A percentile compares a stretch with the other conserved stretches of the same genome.
Conservation (phyloP, 108 stramenopile genomes). For the Pseudonitzschia multiseries region DNA sequence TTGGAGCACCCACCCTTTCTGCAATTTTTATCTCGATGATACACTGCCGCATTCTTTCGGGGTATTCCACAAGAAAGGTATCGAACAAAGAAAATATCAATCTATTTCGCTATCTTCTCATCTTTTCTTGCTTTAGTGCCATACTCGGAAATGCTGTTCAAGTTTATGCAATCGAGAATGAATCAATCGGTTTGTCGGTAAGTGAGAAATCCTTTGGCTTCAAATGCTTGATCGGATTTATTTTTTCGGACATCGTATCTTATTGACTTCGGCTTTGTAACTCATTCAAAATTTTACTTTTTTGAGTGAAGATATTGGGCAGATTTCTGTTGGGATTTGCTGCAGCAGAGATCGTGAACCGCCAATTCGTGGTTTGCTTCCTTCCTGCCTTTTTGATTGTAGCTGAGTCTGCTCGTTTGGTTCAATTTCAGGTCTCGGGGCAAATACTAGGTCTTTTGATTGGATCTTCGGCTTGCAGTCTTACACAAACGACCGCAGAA, state of each 20-base stretch:
- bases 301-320: slow-evolving; percentile 32
- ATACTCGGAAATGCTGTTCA: slow-evolving; percentile 65
- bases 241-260: no score
- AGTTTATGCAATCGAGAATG: slow-evolving; percentile 37
- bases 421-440: slow-evolving; percentile 54
- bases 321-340: slow-evolving; percentile 68
- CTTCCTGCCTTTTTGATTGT: slow-evolving; percentile 51
- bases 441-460: slow-evolving; percentile 58
- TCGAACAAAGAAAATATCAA: slow-evolving; percentile 35
- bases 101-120: slow-evolving; percentile 41
- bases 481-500: neutral
- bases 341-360: slow-evolving; percentile 59
- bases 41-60: slow-evolving; percentile 37
- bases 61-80: slow-evolving; percentile 14
- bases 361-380: slow-evolving; percentile 61
- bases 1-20: slow-evolving; percentile 64
- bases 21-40: slow-evolving; percentile 64
- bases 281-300: neutral
- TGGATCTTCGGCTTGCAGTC: slow-evolving; percentile 42
- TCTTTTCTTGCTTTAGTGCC: slow-evolving; percentile 41
- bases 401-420: slow-evolving; percentile 60
- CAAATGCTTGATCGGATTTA: no score
- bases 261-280: neutral
- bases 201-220: neutral
- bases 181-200: slow-evolving; percentile 55